Conservation (phyloP, 179 eudicot species). For the Spinacia oleracea region DNA sequence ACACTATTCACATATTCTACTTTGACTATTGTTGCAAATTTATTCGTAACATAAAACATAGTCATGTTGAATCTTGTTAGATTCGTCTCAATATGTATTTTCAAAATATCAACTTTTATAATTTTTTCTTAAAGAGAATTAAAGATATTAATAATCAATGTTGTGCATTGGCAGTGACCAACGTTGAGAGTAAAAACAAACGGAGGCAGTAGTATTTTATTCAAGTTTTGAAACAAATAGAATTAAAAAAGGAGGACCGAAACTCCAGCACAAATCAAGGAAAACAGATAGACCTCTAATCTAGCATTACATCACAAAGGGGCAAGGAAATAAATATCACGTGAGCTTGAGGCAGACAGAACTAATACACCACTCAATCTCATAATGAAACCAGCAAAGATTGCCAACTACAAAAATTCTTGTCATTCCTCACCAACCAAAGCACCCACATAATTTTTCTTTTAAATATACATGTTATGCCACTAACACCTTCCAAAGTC, state of each 20-base stretch:
- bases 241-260: background rate
- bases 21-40: too few relatives aligned
- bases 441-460: background rate
- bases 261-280: background rate
- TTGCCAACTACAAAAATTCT: background rate
- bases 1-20: too few relatives aligned
- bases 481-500: background rate
- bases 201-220: too few relatives aligned
- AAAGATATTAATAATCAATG: too few relatives aligned
- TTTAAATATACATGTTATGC: too few relatives aligned
- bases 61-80: too few relatives aligned
- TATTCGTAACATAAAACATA: too few relatives aligned
- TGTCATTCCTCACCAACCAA: background rate
- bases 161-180: too few relatives aligned
- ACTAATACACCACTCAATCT: background rate
- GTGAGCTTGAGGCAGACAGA: background rate
- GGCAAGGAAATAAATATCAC: background rate
- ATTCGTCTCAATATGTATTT: too few relatives aligned
- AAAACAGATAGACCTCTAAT: background rate
- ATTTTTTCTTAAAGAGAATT: too few relatives aligned
- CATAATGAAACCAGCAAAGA: background rate
- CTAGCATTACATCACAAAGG: background rate
- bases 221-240: background rate
- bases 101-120: too few relatives aligned
- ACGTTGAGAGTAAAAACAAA: too few relatives aligned